These are phyloP conservation scores for Ascochyta fabae DNA, from an alignment of 2,329 filamentous ascomycete genomes.

Conservation along the genomic window DNA sequence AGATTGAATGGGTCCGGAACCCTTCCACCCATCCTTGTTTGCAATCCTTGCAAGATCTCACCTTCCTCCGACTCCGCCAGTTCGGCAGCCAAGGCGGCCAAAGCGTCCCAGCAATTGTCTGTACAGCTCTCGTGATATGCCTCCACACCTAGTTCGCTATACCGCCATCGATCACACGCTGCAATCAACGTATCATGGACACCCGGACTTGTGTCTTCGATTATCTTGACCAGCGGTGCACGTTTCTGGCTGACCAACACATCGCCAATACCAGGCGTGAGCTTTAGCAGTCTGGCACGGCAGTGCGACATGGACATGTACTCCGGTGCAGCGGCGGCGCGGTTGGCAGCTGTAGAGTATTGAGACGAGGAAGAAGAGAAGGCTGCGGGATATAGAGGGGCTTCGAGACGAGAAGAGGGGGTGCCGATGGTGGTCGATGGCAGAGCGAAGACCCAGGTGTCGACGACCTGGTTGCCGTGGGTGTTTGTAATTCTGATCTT, in stretches of 20 bases:
- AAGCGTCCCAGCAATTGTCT: constrained; percentile 46
- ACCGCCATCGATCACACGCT: constrained; percentile 47
- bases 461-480: constrained; percentile 57
- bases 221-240: constrained; percentile 40
- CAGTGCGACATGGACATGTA: constrained; percentile 49
- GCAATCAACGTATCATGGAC: constrained; percentile 47
- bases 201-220: constrained; percentile 44
- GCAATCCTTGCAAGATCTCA: constrained; percentile 25
- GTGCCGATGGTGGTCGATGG: constrained; percentile 26
- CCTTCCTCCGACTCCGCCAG: constrained; percentile 23
- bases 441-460: constrained; percentile 57
- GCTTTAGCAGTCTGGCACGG: constrained; percentile 36
- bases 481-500: constrained; percentile 57
- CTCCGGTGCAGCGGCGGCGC: constrained; percentile 38
- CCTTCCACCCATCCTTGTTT: constrained; percentile 32
- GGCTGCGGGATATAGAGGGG: constrained; percentile 38
- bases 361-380: constrained; percentile 28
- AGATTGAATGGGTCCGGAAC: constrained; percentile 47
- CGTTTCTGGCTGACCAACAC: constrained; percentile 44
- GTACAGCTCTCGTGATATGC: constrained; percentile 46
- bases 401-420: constrained; percentile 32
- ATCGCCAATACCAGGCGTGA: constrained; percentile 40
- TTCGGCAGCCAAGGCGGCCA: constrained; percentile 25
- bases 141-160: constrained; percentile 40
- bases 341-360: constrained; percentile 35